phyloP scores from a whole-genome alignment of 108 stramenopile species.

The Aurantiochytrium sp. region DNA sequence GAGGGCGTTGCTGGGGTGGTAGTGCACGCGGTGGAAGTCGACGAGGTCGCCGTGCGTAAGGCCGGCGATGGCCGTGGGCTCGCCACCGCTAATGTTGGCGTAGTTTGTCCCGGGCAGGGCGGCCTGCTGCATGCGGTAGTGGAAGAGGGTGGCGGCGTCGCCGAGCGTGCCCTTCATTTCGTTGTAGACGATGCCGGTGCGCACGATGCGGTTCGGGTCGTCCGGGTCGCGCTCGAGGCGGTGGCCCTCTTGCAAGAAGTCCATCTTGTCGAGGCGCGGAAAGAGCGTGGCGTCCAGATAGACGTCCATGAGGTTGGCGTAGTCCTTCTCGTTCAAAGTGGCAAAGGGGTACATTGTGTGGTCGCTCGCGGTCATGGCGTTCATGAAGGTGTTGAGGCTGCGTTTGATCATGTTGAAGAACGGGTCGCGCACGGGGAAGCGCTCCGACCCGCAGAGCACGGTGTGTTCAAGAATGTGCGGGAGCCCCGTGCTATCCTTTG shows the following conservation, averaged over 20 bases:
- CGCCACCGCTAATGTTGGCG: constrained; percentile 88
- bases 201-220: constrained; percentile 57
- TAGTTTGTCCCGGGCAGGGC: constrained; percentile 94
- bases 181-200: constrained; percentile 90
- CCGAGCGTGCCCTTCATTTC: constrained; percentile 99
- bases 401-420: constrained; percentile 94
- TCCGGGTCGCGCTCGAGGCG: constrained; percentile 74
- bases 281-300: constrained; percentile 93
- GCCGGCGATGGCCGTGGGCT: constrained; percentile 86
- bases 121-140: constrained; percentile 78
- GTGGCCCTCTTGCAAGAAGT: constrained; percentile 95
- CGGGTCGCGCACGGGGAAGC: constrained; percentile 94
- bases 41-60: constrained; percentile 87
- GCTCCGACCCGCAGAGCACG: constrained; percentile 90
- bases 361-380: constrained; percentile 99
- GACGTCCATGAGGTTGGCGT: constrained; percentile 97
- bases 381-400: constrained; percentile 89
- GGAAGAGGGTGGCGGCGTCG: constrained; percentile 77
- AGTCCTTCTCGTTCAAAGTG: constrained; percentile 91
- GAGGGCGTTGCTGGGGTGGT: constrained; percentile 90
- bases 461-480: constrained; percentile 98
- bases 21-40: constrained; percentile 82
- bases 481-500: constrained; percentile 87
- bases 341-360: constrained; percentile 96
- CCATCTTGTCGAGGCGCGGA: constrained; percentile 83